Conservation (phyloP, 2,329 filamentous ascomycete genomes). For the Alternaria viburni region DNA sequence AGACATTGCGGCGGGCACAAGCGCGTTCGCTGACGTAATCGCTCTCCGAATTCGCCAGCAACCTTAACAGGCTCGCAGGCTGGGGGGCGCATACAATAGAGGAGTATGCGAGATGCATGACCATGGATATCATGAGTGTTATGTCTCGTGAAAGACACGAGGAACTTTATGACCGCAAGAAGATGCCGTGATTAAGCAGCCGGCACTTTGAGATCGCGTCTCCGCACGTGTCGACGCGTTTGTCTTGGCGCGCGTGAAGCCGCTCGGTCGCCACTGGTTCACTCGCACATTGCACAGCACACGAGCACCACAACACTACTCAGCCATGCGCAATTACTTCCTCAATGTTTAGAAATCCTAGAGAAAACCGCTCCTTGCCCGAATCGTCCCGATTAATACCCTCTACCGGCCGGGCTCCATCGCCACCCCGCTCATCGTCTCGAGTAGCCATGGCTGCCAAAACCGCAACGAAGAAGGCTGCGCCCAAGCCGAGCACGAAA, state of each 20-base stretch:
- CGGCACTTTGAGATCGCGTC: neutral
- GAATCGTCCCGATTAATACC: constrained; percentile 47
- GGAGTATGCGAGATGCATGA: too few species aligned
- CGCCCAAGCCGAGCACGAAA: constrained; percentile 19
- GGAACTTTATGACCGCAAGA: neutral
- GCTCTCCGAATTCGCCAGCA: neutral
- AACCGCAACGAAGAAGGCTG: constrained; percentile 27
- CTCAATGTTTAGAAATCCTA: constrained; percentile 62
- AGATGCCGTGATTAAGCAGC: neutral
- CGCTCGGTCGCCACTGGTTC: constrained; percentile 1
- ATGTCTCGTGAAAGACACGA: neutral
- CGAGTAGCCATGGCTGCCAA: constrained; percentile 30
- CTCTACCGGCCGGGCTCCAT: constrained; percentile 60
- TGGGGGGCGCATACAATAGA: neutral
- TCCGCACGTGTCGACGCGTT: constrained; percentile 13
- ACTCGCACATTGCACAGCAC: neutral
- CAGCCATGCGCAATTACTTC: neutral
- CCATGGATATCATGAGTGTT: neutral
- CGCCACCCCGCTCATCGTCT: constrained; percentile 51
- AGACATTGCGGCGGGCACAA: neutral
- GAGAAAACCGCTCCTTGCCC: constrained; percentile 52
- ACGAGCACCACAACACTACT: neutral
- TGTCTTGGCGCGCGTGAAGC: constrained; percentile 10
- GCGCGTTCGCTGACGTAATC: neutral
- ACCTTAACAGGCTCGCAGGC: neutral